A percentile compares a stretch with the other conserved stretches of the same genome.
Evolutionary conservation across 768 basidiomycete species (phyloP).

Genomic region (Suillus placidus): DNA sequence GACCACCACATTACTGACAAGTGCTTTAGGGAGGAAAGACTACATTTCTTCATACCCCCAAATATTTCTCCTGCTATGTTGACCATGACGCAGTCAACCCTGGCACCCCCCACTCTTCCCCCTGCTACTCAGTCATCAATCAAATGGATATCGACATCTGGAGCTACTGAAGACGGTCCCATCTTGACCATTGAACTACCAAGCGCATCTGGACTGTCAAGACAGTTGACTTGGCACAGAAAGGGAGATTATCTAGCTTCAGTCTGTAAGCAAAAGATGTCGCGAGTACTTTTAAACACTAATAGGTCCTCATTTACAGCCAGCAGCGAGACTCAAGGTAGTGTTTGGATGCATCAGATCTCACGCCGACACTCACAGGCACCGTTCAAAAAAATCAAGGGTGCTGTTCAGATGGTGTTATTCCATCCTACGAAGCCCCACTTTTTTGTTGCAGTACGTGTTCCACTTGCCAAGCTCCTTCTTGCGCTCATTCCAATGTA

Average conservation of each 20-base stretch:
- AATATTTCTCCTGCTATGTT: constrained; percentile 64
- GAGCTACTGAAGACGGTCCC: constrained; percentile 55
- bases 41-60: constrained; percentile 83
- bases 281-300: neutral
- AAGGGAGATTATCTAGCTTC: constrained; percentile 95
- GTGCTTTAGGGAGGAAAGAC: constrained; percentile 68
- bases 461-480: constrained; percentile 14
- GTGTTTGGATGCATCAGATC: constrained; percentile 95
- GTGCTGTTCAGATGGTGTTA: constrained; percentile 83
- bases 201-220: constrained; percentile 66
- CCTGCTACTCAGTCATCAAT: constrained; percentile 62
- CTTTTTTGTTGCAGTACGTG: constrained; percentile 94
- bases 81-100: constrained; percentile 59
- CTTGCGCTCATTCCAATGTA: constrained; percentile 15
- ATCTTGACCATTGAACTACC: constrained; percentile 66
- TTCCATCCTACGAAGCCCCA: constrained; percentile 96
- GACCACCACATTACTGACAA: constrained; percentile 13
- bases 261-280: constrained; percentile 71
- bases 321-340: constrained; percentile 69
- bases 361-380: constrained; percentile 95
- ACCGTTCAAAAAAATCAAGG: constrained; percentile 95
- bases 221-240: constrained; percentile 89
- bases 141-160: constrained; percentile 64
- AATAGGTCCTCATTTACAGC: constrained; percentile 41
- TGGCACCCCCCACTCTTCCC: constrained; percentile 67